Conservation (phyloP, 1,284 basidiomycete genomes). For the Ustilago xerochloae region DNA sequence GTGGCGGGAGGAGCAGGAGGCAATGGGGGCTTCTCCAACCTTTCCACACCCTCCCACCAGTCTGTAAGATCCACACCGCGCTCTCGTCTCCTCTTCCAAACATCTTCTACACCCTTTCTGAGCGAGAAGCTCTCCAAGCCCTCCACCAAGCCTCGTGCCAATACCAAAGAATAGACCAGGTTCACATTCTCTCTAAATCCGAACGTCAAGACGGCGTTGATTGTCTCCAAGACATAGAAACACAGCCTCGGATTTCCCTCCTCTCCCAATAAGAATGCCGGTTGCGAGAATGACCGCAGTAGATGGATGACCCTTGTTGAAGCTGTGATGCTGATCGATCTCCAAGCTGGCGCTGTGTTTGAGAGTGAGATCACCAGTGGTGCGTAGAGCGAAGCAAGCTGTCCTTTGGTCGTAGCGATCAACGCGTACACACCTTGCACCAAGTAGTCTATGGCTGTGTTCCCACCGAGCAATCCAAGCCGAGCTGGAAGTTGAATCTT, state of each 20-base stretch:
- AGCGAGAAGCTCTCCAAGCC: constrained; percentile 89
- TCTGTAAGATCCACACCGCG: constrained; percentile 25
- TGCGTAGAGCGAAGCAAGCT: constrained; percentile 72
- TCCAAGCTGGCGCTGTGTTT: constrained; percentile 87
- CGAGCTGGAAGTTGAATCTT: constrained; percentile 38
- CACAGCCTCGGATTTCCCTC: constrained; percentile 91
- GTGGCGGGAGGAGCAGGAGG: constrained; percentile 3
- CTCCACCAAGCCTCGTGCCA: constrained; percentile 84
- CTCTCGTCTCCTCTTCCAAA: constrained; percentile 69
- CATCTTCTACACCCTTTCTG: constrained; percentile 81
- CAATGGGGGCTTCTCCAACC: constrained; percentile 28
- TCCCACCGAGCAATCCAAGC: constrained; percentile 25
- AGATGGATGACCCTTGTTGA: constrained; percentile 86
- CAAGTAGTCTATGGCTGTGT: constrained; percentile 48
- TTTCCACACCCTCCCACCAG: constrained; percentile 27
- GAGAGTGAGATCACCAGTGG: constrained; percentile 88
- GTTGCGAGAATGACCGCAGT: constrained; percentile 87
- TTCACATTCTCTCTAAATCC: constrained; percentile 80
- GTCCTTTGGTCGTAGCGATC: constrained; percentile 80
- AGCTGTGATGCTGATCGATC: constrained; percentile 79
- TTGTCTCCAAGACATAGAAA: constrained; percentile 91
- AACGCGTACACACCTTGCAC: constrained; percentile 80
- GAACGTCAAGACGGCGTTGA: constrained; percentile 80
- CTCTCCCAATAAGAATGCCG: constrained; percentile 87
- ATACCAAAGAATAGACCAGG: constrained; percentile 84